These are phyloP conservation scores for Neonectria ditissima DNA, from an alignment of 2,329 filamentous ascomycete genomes.

Conservation along the genomic window DNA sequence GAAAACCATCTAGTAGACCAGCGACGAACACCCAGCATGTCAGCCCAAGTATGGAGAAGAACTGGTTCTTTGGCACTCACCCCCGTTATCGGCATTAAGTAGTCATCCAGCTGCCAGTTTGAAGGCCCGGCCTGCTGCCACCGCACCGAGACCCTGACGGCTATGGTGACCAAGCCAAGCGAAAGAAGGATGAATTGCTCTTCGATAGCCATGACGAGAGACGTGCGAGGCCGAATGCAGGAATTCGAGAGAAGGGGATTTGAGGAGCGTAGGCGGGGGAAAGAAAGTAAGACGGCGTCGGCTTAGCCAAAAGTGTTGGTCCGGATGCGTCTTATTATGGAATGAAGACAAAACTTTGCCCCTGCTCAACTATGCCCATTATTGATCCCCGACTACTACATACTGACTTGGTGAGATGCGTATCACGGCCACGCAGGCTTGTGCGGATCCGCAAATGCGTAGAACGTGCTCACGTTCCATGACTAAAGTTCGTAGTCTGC, in stretches of 20 bases:
- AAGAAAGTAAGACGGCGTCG: not conserved
- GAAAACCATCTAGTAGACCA: constrained; percentile 29
- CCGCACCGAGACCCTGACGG: constrained; percentile 29
- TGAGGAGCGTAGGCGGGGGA: not conserved
- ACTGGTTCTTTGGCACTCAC: constrained; percentile 25
- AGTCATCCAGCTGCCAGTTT: constrained; percentile 38
- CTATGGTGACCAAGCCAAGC: constrained; percentile 35
- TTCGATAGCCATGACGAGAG: constrained; percentile 36
- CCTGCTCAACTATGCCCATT: not conserved
- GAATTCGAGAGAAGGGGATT: not conserved
- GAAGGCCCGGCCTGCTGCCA: constrained; percentile 31
- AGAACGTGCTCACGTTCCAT: not conserved
- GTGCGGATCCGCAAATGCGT: not conserved
- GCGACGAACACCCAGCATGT: constrained; percentile 5
- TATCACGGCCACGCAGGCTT: not conserved
- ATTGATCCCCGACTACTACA: not conserved
- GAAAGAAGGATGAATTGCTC: constrained; percentile 40
- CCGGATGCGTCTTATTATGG: not conserved
- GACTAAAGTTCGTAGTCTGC: not conserved
- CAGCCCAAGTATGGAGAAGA: not conserved
- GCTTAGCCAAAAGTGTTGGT: not conserved
- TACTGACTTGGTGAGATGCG: not conserved
- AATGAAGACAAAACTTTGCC: not conserved
- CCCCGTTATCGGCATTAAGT: constrained; percentile 39
- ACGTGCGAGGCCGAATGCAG: not conserved